phyloP scores from a whole-genome alignment of 768 basidiomycete species.

The Tricholoma sp. region DNA sequence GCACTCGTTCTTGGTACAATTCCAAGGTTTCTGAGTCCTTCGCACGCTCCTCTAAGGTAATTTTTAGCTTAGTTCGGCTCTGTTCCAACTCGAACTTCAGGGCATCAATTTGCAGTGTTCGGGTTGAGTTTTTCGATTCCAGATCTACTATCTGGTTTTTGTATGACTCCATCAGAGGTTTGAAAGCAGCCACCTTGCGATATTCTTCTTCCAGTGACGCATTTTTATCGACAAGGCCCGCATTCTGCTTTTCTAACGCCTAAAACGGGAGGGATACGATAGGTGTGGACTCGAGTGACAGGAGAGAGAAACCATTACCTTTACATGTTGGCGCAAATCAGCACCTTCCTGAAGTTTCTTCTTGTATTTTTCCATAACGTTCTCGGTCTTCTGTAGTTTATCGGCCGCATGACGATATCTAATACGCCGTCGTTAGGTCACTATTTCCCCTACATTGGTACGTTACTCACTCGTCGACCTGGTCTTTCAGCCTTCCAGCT shows the following conservation, averaged over 20 bases:
- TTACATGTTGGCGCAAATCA: slow-evolving; percentile 81
- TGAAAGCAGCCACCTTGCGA: slow-evolving; percentile 79
- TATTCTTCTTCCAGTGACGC: slow-evolving; percentile 91
- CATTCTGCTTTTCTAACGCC: slow-evolving; percentile 91
- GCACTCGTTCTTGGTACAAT: slow-evolving; percentile 84
- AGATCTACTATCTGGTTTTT: slow-evolving; percentile 80
- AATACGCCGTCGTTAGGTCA: slow-evolving; percentile 1
- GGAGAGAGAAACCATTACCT: slow-evolving; percentile 40
- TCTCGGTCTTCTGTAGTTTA: slow-evolving; percentile 88
- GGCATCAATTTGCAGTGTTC: slow-evolving; percentile 66
- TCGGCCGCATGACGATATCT: slow-evolving; percentile 93
- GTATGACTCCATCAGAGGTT: slow-evolving; percentile 89
- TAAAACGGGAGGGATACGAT: slow-evolving; percentile 21
- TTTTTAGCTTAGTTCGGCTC: slow-evolving; percentile 60
- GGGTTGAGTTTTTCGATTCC: slow-evolving; percentile 62
- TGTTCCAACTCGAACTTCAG: slow-evolving; percentile 77
- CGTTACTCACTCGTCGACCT: slow-evolving; percentile 81
- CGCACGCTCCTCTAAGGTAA: slow-evolving; percentile 61
- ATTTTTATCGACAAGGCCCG: slow-evolving; percentile 86
- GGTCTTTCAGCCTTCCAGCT: slow-evolving; percentile 78
- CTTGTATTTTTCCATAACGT: slow-evolving; percentile 98
- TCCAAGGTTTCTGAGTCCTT: slow-evolving; percentile 83
- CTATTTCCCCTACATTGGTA: neutral
- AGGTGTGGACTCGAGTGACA: neutral
- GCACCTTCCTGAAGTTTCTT: slow-evolving; percentile 96